Evolutionary conservation across 306 rosid species (phyloP), one percentile per base, ranked within the genome.

Genomic region (Alnus glutinosa): DNA sequence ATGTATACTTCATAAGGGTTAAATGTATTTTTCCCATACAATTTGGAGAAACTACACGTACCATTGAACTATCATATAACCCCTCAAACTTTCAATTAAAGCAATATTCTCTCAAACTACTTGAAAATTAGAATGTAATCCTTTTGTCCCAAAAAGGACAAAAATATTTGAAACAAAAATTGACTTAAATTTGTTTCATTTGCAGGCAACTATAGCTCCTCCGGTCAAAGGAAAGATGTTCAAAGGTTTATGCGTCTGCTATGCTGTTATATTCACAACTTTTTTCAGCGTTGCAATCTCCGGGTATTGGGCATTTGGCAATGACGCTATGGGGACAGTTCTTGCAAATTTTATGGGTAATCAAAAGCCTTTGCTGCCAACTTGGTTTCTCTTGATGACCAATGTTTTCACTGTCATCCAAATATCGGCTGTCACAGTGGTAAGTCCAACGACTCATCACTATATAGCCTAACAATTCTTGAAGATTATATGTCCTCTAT

Each of bases 281-380:
- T 93, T 75, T 62, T 91, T 85, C 58, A 87, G 86, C 50, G 91
- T 90, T 3, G 92, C 86, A 28, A 86, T 91, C 5, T 89, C 98
- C 52, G 98, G 93, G 13, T 93, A 93, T 85, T 93, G 98, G 97
- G 89, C 92, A 18, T 93, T 91, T 85, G 98, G 98, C 11, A 90
- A 91, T 79, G 63, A 80, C 19, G 72, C 97, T 3, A 34, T 14
- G 85, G 81, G 78, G 70, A 81, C 92, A 11, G 1, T 93, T 84
- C 83, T 91, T 70, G 7, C 63, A 4, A 93, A 89, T 78, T 93
- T 90, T 47, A 73, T 91, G 83, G 69, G 66, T 11, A 79, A 2
- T 70, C 23, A 51, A 0, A 82, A 79, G 73, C 84, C 81, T 55
- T 58, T 89, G 67, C 80, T 91, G 5, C 91, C 95, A 37, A 87